Conservation (phyloP, 2,329 filamentous ascomycete species). For the Microthyrium microscopicum region DNA sequence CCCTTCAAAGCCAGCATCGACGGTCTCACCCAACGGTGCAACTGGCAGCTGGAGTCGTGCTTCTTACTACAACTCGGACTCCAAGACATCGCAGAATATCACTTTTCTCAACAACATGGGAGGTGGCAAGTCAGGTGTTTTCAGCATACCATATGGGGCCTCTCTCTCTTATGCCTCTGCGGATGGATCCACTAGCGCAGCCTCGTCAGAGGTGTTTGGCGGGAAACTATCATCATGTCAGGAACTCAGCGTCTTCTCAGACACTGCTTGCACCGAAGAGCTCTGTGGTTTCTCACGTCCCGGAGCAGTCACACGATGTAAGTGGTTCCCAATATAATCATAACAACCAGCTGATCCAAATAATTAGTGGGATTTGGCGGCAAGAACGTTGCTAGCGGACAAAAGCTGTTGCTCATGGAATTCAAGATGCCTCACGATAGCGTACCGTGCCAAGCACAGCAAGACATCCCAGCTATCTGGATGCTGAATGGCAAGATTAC, state of each 20-base stretch:
- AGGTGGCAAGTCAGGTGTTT: conserved; percentile 37
- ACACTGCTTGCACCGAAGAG: conserved; percentile 25
- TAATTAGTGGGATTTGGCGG: too few species aligned
- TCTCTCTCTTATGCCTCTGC: conserved; percentile 39
- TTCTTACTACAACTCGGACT: conserved; percentile 30
- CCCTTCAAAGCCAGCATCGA: conserved; percentile 2
- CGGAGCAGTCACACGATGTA: conserved; percentile 32
- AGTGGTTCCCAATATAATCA: too few species aligned
- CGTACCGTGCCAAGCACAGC: conserved; percentile 29
- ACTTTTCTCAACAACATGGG: conserved; percentile 43
- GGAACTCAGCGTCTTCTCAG: conserved; percentile 20
- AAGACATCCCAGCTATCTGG: conserved; percentile 62
- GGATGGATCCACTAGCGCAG: conserved; percentile 29
- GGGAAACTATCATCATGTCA: conserved; percentile 23
- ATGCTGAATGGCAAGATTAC: conserved; percentile 58
- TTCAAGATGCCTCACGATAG: conserved; percentile 54
- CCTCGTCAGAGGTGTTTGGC: conserved; percentile 31
- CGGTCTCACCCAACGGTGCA: not conserved
- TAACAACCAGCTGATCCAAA: too few species aligned
- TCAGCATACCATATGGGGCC: conserved; percentile 33
- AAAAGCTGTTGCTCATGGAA: conserved; percentile 58
- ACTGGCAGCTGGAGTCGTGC: conserved; percentile 25
- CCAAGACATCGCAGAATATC: conserved; percentile 31
- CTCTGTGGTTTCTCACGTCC: conserved; percentile 32
- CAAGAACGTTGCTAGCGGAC: conserved; percentile 54